phyloP scores from a whole-genome alignment of 176 grass and related monocot genomes.

The Rhynchospora breviuscula region DNA sequence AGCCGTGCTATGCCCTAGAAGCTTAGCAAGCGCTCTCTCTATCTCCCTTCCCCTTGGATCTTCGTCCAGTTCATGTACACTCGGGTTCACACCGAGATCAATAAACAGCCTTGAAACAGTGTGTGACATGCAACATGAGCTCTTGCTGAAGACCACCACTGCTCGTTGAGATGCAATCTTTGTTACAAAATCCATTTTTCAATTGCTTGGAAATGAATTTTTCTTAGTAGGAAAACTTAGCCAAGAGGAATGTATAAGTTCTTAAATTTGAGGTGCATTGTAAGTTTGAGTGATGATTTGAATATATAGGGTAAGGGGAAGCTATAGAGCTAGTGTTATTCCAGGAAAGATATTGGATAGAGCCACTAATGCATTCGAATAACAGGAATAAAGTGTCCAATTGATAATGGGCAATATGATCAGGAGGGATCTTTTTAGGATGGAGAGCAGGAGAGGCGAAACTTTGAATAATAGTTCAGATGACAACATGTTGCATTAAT shows the following conservation, averaged over 20 bases:
- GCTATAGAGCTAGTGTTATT: neutral
- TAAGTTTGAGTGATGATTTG: neutral
- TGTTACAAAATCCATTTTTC: conserved; percentile 41
- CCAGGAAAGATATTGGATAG: conserved; percentile 4
- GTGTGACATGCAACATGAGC: conserved; percentile 85
- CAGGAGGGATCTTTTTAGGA: neutral
- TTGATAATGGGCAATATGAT: neutral
- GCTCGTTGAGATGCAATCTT: conserved; percentile 52
- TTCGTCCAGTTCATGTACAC: conserved; percentile 36
- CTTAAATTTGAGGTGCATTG: neutral
- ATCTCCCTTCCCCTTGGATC: conserved; percentile 33
- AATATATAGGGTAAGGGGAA: conserved; percentile 24
- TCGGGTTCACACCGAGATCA: conserved; percentile 40
- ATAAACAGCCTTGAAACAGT: conserved; percentile 37
- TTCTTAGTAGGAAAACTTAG: neutral
- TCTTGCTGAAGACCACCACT: conserved; percentile 67
- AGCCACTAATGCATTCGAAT: neutral
- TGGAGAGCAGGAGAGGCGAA: neutral
- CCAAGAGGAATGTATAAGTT: neutral
- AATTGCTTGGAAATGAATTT: neutral
- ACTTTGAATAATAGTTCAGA: neutral
- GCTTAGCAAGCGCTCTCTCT: conserved; percentile 34
- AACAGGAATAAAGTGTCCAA: conserved; percentile 2
- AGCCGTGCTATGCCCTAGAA: conserved; percentile 11
- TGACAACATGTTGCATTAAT: neutral